These are phyloP conservation scores for Starmerella vaccinii DNA, from an alignment of 805 yeast genomes.

Conservation along the genomic window DNA sequence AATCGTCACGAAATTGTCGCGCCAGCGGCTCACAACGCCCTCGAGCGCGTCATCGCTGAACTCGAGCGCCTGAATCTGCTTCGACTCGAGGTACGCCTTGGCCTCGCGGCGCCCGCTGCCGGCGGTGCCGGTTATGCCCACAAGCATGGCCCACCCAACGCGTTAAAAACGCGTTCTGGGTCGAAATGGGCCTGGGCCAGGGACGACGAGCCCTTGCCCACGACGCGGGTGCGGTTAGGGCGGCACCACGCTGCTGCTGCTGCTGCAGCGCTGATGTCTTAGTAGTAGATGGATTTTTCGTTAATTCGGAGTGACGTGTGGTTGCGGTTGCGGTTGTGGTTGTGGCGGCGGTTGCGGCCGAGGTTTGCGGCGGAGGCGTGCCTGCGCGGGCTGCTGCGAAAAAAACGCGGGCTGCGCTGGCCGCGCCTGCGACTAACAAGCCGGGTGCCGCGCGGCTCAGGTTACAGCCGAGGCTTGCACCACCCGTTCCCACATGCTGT, in stretches of 20 bases:
- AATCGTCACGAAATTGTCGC: conserved; percentile 47
- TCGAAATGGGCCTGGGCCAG: too few relatives aligned
- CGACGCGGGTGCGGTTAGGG: too few relatives aligned
- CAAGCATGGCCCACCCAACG: conserved; percentile 41
- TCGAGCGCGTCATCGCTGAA: conserved; percentile 38
- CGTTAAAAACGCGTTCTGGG: neutral
- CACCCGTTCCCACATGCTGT: too few relatives aligned
- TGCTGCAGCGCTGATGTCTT: too few relatives aligned
- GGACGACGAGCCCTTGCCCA: neutral
- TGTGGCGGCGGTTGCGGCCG: neutral
- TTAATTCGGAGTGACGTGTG: too few relatives aligned
- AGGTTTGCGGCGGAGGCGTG: neutral
- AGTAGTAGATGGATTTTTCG: too few relatives aligned
- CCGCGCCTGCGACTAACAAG: too few relatives aligned
- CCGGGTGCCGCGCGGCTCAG: neutral
- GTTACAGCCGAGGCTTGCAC: neutral
- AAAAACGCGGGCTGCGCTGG: neutral
- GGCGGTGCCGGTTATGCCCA: conserved; percentile 63
- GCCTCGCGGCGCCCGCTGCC: conserved; percentile 60
- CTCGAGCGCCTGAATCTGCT: conserved; percentile 41
- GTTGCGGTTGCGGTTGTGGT: neutral
- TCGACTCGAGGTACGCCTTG: conserved; percentile 44
- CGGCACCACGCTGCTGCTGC: too few relatives aligned
- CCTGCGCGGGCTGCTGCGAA: too few relatives aligned
- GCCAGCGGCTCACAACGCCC: conserved; percentile 59